These are phyloP conservation scores for Musa beccarii DNA, from an alignment of 176 grass and related monocot genomes.

Conservation along the genomic window DNA sequence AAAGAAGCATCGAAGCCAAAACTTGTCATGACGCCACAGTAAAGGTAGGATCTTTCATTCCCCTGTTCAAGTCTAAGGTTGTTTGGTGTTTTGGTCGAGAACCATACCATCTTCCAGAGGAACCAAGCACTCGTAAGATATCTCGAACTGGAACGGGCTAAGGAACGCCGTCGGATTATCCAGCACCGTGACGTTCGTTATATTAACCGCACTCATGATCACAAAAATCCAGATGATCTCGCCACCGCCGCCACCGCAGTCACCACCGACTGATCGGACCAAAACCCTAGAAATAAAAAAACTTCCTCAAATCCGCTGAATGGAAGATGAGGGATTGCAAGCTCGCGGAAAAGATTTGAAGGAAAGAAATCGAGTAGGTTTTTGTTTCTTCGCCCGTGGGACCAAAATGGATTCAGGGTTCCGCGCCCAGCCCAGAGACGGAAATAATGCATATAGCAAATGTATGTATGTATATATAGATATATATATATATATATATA, in stretches of 20 bases:
- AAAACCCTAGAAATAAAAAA: not conserved
- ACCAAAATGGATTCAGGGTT: not conserved
- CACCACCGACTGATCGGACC: not conserved
- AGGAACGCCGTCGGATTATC: slow-evolving; percentile 93
- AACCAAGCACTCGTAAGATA: slow-evolving; percentile 99
- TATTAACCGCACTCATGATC: slow-evolving; percentile 93
- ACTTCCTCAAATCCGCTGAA: not conserved
- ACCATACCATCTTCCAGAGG: slow-evolving; percentile 79
- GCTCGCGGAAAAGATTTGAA: not conserved
- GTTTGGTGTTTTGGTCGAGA: not conserved
- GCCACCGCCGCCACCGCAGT: not conserved
- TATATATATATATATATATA: not conserved
- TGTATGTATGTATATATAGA: not conserved
- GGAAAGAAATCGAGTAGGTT: not conserved
- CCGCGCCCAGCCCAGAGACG: not conserved
- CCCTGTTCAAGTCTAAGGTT: too few species aligned
- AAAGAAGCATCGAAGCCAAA: not conserved
- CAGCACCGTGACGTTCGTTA: slow-evolving; percentile 96
- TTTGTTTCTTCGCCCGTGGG: not conserved
- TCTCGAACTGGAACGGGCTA: slow-evolving; percentile 99
- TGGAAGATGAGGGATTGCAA: not conserved
- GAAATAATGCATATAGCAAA: not conserved
- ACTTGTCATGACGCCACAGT: not conserved
- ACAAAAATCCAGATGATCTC: not conserved
- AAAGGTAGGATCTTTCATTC: too few species aligned